A percentile compares a stretch with the other conserved stretches of the same genome.
Evolutionary conservation across 345 rosid species (phyloP).

Genomic region (Acer negundo): DNA sequence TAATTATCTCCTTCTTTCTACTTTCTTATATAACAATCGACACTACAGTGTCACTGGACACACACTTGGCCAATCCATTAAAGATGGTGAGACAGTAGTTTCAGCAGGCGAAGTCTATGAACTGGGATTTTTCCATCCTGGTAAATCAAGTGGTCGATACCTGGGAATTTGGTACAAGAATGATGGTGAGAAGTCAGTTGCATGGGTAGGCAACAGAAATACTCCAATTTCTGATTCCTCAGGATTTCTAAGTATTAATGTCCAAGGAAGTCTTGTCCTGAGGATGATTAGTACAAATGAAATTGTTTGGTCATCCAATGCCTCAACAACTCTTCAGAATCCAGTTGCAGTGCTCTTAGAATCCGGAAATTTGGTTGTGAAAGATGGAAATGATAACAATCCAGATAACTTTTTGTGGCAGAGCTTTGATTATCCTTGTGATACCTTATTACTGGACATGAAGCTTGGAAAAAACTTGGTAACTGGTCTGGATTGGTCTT

Average conservation of each 20-base stretch:
- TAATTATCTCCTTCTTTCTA: not conserved
- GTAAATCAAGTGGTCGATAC: conserved; percentile 25
- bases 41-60: conserved; percentile 14
- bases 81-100: conserved; percentile 22
- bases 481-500: conserved; percentile 24
- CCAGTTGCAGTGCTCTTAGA: conserved; percentile 40
- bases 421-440: conserved; percentile 49
- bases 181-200: conserved; percentile 6
- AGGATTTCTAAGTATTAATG: conserved; percentile 25
- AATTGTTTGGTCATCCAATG: conserved; percentile 35
- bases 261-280: conserved; percentile 21
- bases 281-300: conserved; percentile 1
- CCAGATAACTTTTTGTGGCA: conserved; percentile 56
- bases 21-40: not conserved
- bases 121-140: conserved; percentile 40
- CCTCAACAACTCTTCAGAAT: conserved; percentile 11
- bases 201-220: conserved; percentile 53
- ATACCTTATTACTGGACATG: conserved; percentile 47
- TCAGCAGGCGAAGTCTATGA: conserved; percentile 28
- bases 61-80: conserved; percentile 5
- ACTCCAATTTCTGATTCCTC: conserved; percentile 31
- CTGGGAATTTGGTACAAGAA: conserved; percentile 50
- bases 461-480: conserved; percentile 40
- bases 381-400: conserved; percentile 20
- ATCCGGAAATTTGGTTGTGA: conserved; percentile 46